Conservation (phyloP, 305 asterid genomes). For the Solanum chacoense region DNA sequence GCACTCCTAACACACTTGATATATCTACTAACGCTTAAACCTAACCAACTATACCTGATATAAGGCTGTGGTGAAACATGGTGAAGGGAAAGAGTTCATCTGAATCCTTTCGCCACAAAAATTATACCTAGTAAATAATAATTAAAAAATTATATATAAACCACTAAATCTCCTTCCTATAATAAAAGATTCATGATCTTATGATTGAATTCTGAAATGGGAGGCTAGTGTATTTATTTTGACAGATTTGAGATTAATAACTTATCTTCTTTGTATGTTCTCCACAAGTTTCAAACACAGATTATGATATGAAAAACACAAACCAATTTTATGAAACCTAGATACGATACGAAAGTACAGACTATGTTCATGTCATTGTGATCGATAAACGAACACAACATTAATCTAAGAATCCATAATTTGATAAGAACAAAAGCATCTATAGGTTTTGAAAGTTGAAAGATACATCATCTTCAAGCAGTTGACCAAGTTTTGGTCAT, state of each 20-base stretch:
- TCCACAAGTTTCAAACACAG: background rate
- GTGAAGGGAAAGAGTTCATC: background rate
- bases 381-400: background rate
- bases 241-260: background rate
- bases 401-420: background rate
- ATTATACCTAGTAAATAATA: background rate
- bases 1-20: background rate
- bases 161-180: background rate
- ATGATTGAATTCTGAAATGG: background rate
- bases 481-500: background rate
- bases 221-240: background rate
- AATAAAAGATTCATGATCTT: background rate
- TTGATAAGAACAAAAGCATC: background rate
- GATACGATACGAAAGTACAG: background rate
- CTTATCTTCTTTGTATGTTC: background rate
- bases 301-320: background rate
- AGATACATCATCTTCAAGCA: background rate
- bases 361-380: background rate
- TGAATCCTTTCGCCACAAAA: background rate
- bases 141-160: background rate
- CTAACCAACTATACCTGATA: background rate
- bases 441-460: background rate
- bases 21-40: background rate
- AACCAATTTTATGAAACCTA: background rate
- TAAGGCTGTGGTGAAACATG: background rate